Conservation (phyloP, 2,329 filamentous ascomycete species). For the Beauveria australis region DNA sequence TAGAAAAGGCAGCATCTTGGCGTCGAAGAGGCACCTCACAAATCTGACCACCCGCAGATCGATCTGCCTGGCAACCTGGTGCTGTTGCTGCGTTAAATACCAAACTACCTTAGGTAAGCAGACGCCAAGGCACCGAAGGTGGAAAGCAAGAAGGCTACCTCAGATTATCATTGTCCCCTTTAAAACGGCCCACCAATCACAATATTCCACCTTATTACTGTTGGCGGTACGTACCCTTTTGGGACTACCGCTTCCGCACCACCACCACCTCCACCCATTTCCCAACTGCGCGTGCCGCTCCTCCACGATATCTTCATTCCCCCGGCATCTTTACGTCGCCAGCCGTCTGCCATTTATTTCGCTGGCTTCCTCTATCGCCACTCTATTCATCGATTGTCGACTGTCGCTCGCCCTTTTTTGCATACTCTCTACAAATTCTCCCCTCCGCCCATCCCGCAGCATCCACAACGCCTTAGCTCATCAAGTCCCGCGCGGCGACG, state of each 20-base stretch:
- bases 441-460: background rate
- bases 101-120: too few relatives aligned
- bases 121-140: too few relatives aligned
- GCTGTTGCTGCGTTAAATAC: too few relatives aligned
- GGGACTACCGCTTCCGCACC: constrained; percentile 2
- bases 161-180: background rate
- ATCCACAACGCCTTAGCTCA: background rate
- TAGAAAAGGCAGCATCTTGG: background rate
- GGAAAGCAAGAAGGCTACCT: too few relatives aligned
- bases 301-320: constrained; percentile 10
- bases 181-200: background rate
- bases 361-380: background rate
- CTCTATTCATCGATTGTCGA: background rate
- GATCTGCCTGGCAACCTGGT: background rate
- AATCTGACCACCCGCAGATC: background rate
- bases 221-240: constrained; percentile 2
- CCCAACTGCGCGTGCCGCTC: constrained; percentile 9
- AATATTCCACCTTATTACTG: background rate
- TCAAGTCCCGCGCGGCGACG: constrained; percentile 8
- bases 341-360: background rate
- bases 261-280: constrained; percentile 3
- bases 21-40: background rate
- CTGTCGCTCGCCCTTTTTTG: background rate
- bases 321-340: background rate
- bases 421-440: background rate